Evolutionary conservation across 441 rosid genomes (phyloP), one percentile per base, ranked within the genome.

Genomic region (Gossypium gossypioides): DNA sequence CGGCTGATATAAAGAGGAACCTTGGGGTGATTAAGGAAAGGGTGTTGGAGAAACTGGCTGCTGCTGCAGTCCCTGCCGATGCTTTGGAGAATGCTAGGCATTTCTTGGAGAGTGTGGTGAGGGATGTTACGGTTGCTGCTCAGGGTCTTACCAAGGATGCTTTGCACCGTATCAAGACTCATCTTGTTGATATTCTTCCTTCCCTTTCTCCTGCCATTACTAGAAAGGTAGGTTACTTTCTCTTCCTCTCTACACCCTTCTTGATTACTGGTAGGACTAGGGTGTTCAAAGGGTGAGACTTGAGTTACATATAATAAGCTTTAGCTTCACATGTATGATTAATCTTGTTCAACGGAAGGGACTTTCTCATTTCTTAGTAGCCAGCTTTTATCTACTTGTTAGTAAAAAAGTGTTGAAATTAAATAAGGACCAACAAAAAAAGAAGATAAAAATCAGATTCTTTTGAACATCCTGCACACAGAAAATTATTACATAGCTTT

Each of bases 121-220:
- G 72, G 46, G 85, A 86, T 65, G 76, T 78, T 6, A 79, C 81
- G 2, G 72, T 79, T 52, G 84, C 83, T 5, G 84, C 86, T 66
- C 84, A 84, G 48, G 84, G 84, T n/a, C 72, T 84, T 61, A 81
- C 85, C 54, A 83, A 74, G 75, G 85, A 84, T 68, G 86, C 86
- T 52, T 65, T 84, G 69, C 76, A 77, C 52, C 76, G 81, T 57
- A 80, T 86, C 78, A 83, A 80, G 77, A 80, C 77, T 22, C 76
- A 73, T 62, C 84, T 84, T 25, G 74, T 76, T 16, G 78, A 62
- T 60, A 56, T 80, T 56, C 65, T 83, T 4, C 85, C 88, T 0
- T 77, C 84, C 16, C 42, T 84, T 55, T 86, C 87, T 24, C 86
- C 84, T 18, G 55, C 78, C 27, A 10, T 81, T 67, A 75, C 85